A percentile compares a stretch with the other conserved stretches of the same genome.
Evolutionary conservation across 1,284 basidiomycete species (phyloP).

Genomic region (Ceratobasidium sp.): DNA sequence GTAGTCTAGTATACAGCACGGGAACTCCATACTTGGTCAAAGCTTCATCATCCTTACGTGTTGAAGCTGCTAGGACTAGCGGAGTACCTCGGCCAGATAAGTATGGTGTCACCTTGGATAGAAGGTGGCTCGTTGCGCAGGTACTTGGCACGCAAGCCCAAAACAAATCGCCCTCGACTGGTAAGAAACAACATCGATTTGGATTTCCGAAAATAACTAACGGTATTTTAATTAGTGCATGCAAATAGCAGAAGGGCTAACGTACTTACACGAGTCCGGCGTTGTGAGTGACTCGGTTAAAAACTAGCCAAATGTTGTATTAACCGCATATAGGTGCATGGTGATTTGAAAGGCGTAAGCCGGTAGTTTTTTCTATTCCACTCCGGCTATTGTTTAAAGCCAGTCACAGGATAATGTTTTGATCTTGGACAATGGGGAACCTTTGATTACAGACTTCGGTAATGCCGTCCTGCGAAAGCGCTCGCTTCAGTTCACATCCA

Average conservation of each 20-base stretch:
- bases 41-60: conserved; percentile 1
- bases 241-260: conserved; percentile 10
- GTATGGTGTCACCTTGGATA: conserved; percentile 28
- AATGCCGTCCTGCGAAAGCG: neutral
- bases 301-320: too few species aligned
- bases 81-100: conserved; percentile 13
- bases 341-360: conserved; percentile 26
- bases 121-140: neutral
- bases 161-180: neutral
- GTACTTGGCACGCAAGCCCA: neutral
- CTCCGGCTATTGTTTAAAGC: neutral
- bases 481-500: conserved; percentile 13
- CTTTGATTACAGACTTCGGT: conserved; percentile 17
- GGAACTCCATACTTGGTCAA: conserved; percentile 29
- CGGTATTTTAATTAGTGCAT: neutral
- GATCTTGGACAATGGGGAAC: too few species aligned
- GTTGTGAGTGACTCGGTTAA: conserved; percentile 6
- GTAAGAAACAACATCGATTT: neutral
- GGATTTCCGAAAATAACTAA: neutral
- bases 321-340: neutral
- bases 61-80: conserved; percentile 15
- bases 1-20: conserved; percentile 4
- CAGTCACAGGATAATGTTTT: too few species aligned
- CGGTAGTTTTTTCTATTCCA: too few species aligned
- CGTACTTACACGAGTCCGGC: conserved; percentile 12